These are phyloP conservation scores for Scutellaria barbata DNA, from an alignment of 257 asterid species.

Conservation along the genomic window DNA sequence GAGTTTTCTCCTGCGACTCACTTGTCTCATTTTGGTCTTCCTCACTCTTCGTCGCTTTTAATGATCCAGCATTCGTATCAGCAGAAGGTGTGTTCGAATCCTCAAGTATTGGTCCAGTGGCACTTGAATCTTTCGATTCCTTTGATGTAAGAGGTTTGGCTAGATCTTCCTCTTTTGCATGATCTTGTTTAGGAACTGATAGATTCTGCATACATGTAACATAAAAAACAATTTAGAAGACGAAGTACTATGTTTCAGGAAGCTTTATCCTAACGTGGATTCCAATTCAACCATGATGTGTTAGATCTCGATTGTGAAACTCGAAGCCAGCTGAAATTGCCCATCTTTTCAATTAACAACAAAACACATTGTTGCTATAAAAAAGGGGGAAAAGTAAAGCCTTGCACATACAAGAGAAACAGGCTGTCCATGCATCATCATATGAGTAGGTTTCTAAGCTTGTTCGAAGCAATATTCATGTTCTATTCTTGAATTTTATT, in stretches of 20 bases:
- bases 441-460: neutral
- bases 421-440: neutral
- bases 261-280: too few species aligned
- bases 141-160: slow-evolving; percentile 39
- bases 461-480: neutral
- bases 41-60: slow-evolving; percentile 47
- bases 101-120: slow-evolving; percentile 38
- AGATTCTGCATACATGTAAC: slow-evolving; percentile 44
- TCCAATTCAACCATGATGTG: neutral
- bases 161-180: slow-evolving; percentile 41
- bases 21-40: slow-evolving; percentile 62
- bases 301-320: neutral
- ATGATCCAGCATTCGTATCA: slow-evolving; percentile 44
- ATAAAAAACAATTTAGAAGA: slow-evolving; percentile 9
- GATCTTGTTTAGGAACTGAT: slow-evolving; percentile 37
- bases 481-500: slow-evolving; percentile 12
- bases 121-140: slow-evolving; percentile 44
- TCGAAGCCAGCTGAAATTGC: neutral
- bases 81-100: slow-evolving; percentile 43
- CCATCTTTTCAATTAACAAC: neutral
- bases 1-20: slow-evolving; percentile 63
- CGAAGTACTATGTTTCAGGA: neutral
- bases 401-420: slow-evolving; percentile 8
- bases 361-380: neutral
- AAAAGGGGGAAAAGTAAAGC: too few species aligned